Percentiles rank a stretch among this genome's conserved stretches.
Conservation (phyloP, 257 asterid species). For the Fraxinus cuspidata region DNA sequence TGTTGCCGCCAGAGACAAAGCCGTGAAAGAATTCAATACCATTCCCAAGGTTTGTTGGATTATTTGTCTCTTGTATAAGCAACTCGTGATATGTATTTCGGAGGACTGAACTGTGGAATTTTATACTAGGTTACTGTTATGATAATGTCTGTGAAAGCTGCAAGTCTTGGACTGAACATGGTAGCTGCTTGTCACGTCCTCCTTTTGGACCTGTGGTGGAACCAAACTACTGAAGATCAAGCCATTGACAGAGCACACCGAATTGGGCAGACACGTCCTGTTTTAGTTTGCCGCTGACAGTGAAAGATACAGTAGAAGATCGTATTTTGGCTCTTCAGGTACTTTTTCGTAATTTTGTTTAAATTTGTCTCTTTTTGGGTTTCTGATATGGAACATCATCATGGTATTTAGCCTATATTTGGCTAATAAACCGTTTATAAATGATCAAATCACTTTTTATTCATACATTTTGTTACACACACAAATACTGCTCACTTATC, state of each 20-base stretch:
- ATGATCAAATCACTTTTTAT: too few species aligned
- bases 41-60: constrained; percentile 73
- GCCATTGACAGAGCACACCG: constrained; percentile 97
- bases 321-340: constrained; percentile 96
- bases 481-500: too few species aligned
- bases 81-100: constrained; percentile 1
- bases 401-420: too few species aligned
- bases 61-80: constrained; percentile 20
- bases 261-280: constrained; percentile 95
- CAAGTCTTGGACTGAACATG: constrained; percentile 97
- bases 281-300: constrained; percentile 83
- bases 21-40: constrained; percentile 88
- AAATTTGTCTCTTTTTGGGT: background rate
- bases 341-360: constrained; percentile 16
- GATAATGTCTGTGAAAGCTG: constrained; percentile 97
- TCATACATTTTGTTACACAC: too few species aligned
- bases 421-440: too few species aligned
- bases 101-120: constrained; percentile 19
- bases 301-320: constrained; percentile 93
- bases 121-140: constrained; percentile 73
- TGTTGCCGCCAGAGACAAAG: constrained; percentile 82
- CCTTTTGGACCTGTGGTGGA: constrained; percentile 98
- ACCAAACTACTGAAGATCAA: constrained; percentile 98
- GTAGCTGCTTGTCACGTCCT: constrained; percentile 92
- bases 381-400: background rate